A percentile compares a stretch with the other conserved stretches of the same genome.
These are phyloP conservation scores for Diospyros lotus DNA, from an alignment of 148 eudicot genomes.

Conservation along the genomic window DNA sequence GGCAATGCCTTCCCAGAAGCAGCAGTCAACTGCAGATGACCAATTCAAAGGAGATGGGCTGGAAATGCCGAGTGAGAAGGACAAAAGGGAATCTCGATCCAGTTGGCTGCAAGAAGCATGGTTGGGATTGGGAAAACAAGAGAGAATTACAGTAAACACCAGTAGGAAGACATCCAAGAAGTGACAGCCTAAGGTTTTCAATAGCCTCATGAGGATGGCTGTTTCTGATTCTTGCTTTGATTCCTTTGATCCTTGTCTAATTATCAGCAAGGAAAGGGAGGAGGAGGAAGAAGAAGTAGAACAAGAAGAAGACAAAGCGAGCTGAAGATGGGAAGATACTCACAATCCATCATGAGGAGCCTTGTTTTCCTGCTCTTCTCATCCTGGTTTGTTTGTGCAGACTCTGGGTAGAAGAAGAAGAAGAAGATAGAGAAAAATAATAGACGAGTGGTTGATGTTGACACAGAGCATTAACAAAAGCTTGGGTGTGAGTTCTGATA, in stretches of 20 bases:
- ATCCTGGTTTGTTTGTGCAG: slow-evolving; percentile 26
- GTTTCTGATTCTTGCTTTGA: slow-evolving; percentile 15
- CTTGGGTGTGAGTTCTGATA: too few relatives aligned
- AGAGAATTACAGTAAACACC: slow-evolving; percentile 15
- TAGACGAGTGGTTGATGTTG: too few relatives aligned
- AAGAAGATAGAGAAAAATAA: too few relatives aligned
- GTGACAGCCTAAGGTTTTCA: neutral
- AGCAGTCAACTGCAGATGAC: slow-evolving; percentile 52
- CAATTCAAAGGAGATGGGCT: slow-evolving; percentile 43
- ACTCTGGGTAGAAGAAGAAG: neutral
- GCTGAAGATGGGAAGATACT: slow-evolving; percentile 19
- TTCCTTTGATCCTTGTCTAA: slow-evolving; percentile 20
- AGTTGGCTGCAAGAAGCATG: slow-evolving; percentile 42
- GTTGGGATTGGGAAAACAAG: slow-evolving; percentile 22
- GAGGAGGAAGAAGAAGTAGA: slow-evolving; percentile 3
- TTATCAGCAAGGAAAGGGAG: slow-evolving; percentile 27
- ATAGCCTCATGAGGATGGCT: slow-evolving; percentile 38
- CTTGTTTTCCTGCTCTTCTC: slow-evolving; percentile 32
- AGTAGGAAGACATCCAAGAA: neutral
- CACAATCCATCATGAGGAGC: slow-evolving; percentile 31
- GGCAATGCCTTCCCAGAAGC: slow-evolving; percentile 67
- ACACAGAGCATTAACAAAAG: too few relatives aligned
- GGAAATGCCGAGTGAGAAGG: slow-evolving; percentile 33
- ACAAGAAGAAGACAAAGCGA: slow-evolving; percentile 12
- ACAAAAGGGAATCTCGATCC: slow-evolving; percentile 49